These are phyloP conservation scores for Lolium multiflorum DNA, from an alignment of 176 grass and related monocot species.

Conservation along the genomic window DNA sequence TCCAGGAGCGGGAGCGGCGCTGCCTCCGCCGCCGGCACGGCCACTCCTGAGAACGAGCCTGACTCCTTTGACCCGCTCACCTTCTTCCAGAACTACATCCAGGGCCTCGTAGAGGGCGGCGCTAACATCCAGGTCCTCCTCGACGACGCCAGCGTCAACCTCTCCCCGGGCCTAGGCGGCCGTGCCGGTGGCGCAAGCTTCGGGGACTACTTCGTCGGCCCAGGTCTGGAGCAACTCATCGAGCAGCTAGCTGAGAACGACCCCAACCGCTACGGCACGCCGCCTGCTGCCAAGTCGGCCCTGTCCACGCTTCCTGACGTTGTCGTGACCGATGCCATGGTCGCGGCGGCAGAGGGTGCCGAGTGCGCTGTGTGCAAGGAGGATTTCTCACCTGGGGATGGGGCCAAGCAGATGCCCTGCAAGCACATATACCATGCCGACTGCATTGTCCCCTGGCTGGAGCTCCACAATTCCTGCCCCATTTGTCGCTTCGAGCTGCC, in stretches of 20 bases:
- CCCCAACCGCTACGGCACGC: conserved; percentile 89
- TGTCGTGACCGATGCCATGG: conserved; percentile 59
- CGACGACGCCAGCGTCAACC: conserved; percentile 55
- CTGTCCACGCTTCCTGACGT: conserved; percentile 67
- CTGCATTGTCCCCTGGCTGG: conserved; percentile 91
- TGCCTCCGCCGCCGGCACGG: conserved; percentile 36
- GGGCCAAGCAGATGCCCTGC: conserved; percentile 92
- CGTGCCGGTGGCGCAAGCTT: conserved; percentile 72
- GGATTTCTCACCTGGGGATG: conserved; percentile 74
- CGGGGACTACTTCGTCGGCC: conserved; percentile 91
- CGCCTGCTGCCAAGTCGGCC: conserved; percentile 76
- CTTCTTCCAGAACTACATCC: conserved; percentile 83
- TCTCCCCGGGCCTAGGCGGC: conserved; percentile 50
- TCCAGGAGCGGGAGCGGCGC: conserved; percentile 38
- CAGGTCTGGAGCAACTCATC: conserved; percentile 89
- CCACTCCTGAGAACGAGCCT: conserved; percentile 64
- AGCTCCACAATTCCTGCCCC: conserved; percentile 96
- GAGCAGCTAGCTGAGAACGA: conserved; percentile 97
- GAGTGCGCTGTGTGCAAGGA: conserved; percentile 97
- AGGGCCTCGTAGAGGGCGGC: conserved; percentile 65
- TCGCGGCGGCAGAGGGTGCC: conserved; percentile 57
- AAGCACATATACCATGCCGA: conserved; percentile 87
- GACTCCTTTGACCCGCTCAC: conserved; percentile 63
- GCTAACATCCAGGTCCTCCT: conserved; percentile 85
- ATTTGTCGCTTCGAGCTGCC: conserved; percentile 94